These are phyloP conservation scores for Clonostachys rhizophaga DNA, from an alignment of 2,329 filamentous ascomycete genomes.

Conservation along the genomic window DNA sequence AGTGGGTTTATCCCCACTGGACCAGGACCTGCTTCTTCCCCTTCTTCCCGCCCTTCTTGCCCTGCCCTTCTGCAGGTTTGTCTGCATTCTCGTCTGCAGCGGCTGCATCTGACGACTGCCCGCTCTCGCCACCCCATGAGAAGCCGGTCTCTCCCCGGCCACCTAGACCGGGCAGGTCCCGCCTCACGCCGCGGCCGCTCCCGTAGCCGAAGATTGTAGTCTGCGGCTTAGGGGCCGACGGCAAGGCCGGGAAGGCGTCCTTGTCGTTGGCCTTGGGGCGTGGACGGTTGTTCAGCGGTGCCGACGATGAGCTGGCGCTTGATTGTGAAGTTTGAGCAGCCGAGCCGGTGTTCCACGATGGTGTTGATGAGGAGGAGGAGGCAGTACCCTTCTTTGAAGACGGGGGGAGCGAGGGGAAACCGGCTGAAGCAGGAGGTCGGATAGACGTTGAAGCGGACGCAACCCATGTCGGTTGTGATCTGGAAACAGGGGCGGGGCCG, in stretches of 20 bases:
- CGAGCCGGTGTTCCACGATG: conserved; percentile 14
- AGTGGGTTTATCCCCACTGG: conserved; percentile 41
- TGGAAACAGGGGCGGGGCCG: conserved; percentile 11
- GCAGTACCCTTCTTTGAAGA: conserved; percentile 2
- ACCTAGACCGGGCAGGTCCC: conserved; percentile 37
- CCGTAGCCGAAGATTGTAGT: conserved; percentile 61
- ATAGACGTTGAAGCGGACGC: conserved; percentile 2
- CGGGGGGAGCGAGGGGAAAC: conserved; percentile 32
- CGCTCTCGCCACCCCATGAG: conserved; percentile 36
- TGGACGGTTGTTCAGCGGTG: conserved; percentile 3
- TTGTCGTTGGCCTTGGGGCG: conserved; percentile 18
- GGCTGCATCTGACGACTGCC: conserved; percentile 9
- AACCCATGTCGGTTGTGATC: neutral
- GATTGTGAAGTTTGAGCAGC: conserved; percentile 1
- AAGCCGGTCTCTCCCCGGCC: conserved; percentile 36
- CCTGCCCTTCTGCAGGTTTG: conserved; percentile 25
- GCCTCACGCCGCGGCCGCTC: conserved; percentile 42
- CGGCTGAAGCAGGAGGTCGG: conserved; percentile 16
- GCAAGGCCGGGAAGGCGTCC: conserved; percentile 79
- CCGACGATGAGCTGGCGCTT: neutral
- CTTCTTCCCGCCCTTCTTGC: conserved; percentile 54
- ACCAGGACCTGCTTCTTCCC: conserved; percentile 58
- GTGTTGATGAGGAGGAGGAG: conserved; percentile 1
- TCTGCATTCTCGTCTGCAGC: conserved; percentile 17
- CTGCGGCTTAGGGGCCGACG: conserved; percentile 66